Percentiles rank a stretch among this genome's conserved stretches.
These are phyloP conservation scores for Nakaseomyces kungkrabaensis DNA, from an alignment of 1,139 yeast species.

Conservation along the genomic window DNA sequence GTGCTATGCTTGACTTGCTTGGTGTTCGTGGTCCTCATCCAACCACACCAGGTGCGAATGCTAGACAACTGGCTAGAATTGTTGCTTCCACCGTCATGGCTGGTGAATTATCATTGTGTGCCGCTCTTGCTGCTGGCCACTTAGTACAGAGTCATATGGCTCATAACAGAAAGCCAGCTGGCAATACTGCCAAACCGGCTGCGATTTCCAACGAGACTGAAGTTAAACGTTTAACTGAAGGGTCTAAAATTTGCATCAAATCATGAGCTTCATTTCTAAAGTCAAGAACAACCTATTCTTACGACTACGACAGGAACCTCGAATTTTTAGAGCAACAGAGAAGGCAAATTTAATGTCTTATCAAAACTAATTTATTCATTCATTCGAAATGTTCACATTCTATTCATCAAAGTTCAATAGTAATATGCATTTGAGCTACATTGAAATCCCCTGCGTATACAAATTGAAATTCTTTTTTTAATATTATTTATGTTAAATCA, in stretches of 20 bases:
- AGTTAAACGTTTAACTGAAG: slow-evolving; percentile 51
- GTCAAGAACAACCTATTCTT: not conserved
- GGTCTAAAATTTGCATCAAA: slow-evolving; percentile 62
- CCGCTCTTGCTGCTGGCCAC: slow-evolving; percentile 54
- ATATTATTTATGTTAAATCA: not conserved
- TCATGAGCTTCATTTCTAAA: slow-evolving; percentile 26
- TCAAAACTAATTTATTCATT: not conserved
- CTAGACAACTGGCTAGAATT: slow-evolving; percentile 87
- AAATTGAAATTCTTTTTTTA: not conserved
- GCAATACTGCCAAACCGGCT: slow-evolving; percentile 6
- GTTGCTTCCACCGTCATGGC: slow-evolving; percentile 95
- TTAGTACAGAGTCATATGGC: slow-evolving; percentile 96
- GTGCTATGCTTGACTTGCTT: slow-evolving; percentile 86
- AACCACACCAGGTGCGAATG: slow-evolving; percentile 86
- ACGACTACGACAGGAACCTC: not conserved
- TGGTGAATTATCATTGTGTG: slow-evolving; percentile 73
- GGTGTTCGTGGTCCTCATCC: slow-evolving; percentile 97
- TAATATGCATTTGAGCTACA: not conserved
- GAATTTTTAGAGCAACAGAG: not conserved
- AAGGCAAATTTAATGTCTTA: not conserved
- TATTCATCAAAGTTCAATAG: slow-evolving; percentile 1
- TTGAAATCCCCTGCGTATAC: not conserved
- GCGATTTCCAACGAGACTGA: slow-evolving; percentile 29
- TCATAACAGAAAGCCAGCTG: slow-evolving; percentile 43
- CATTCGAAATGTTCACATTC: not conserved